Evolutionary conservation across 805 yeast genomes (phyloP).

Genomic region (Wilhelminamyces savonicus): DNA sequence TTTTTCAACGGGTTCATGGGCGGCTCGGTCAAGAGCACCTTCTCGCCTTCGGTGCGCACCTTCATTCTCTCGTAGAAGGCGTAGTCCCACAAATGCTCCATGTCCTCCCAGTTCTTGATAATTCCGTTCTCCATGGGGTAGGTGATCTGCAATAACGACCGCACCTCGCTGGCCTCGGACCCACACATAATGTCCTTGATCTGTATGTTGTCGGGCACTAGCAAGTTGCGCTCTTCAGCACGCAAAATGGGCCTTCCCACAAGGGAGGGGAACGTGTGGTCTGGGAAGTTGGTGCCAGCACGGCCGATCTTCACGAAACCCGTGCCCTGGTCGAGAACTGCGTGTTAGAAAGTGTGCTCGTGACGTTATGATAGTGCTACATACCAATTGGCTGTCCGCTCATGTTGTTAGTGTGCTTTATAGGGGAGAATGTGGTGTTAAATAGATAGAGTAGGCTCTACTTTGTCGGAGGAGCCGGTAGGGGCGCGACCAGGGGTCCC

Average conservation of each 20-base stretch:
- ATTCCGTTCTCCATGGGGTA: slow-evolving; percentile 99
- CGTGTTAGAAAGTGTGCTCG: background rate
- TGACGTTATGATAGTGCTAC: slow-evolving; percentile 9
- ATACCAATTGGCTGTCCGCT: slow-evolving; percentile 26
- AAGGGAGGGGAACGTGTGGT: slow-evolving; percentile 92
- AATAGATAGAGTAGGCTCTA: no score
- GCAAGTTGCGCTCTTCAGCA: slow-evolving; percentile 79
- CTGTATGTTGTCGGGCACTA: slow-evolving; percentile 54
- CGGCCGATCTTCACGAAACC: slow-evolving; percentile 97
- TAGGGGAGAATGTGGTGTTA: slow-evolving; percentile 1
- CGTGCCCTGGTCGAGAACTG: slow-evolving; percentile 97
- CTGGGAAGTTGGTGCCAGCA: slow-evolving; percentile 96
- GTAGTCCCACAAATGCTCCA: slow-evolving; percentile 98
- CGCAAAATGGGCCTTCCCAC: slow-evolving; percentile 96
- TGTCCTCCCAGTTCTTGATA: slow-evolving; percentile 96
- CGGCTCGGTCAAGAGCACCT: slow-evolving; percentile 90
- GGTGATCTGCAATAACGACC: slow-evolving; percentile 86
- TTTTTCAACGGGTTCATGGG: slow-evolving; percentile 95
- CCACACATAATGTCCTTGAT: slow-evolving; percentile 98
- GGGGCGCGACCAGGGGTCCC: no score
- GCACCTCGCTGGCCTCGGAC: slow-evolving; percentile 84
- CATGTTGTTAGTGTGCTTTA: slow-evolving; percentile 7
- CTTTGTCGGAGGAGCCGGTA: no score
- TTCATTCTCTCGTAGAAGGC: slow-evolving; percentile 90
- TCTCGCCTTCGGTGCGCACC: slow-evolving; percentile 65